Evolutionary conservation across 2,329 filamentous ascomycete species (phyloP).

Genomic region (Penicillium olsonii): DNA sequence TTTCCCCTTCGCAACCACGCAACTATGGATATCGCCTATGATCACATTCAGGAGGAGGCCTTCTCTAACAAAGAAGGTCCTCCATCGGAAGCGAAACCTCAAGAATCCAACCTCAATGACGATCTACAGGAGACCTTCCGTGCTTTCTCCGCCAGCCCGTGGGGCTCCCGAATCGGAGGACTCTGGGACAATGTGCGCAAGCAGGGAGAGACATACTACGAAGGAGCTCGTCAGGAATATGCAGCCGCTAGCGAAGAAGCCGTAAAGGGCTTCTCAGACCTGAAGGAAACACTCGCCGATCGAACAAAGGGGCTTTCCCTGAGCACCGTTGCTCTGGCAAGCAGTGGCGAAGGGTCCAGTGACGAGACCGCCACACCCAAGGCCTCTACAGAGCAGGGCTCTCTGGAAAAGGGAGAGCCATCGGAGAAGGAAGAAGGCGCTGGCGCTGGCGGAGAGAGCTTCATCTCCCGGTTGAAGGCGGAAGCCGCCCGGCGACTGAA

Average conservation of each 20-base stretch:
- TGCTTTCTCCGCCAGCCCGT: slow-evolving; percentile 85
- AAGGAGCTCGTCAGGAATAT: slow-evolving; percentile 80
- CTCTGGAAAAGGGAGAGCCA: slow-evolving; percentile 17
- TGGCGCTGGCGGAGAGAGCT: slow-evolving; percentile 53
- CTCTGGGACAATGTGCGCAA: slow-evolving; percentile 91
- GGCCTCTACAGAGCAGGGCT: slow-evolving; percentile 21
- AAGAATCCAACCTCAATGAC: slow-evolving; percentile 65
- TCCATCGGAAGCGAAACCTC: slow-evolving; percentile 38
- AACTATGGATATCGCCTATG: slow-evolving; percentile 92
- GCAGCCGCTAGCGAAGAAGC: slow-evolving; percentile 78
- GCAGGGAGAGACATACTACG: slow-evolving; percentile 87
- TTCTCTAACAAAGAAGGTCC: slow-evolving; percentile 59
- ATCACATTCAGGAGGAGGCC: slow-evolving; percentile 87
- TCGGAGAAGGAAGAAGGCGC: slow-evolving; percentile 28
- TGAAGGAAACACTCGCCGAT: slow-evolving; percentile 67
- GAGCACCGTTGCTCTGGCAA: slow-evolving; percentile 39
- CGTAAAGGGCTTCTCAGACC: slow-evolving; percentile 72
- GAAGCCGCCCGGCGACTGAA: slow-evolving; percentile 83
- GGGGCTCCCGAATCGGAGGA: slow-evolving; percentile 85
- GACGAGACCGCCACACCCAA: slow-evolving; percentile 34
- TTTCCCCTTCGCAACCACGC: slow-evolving; percentile 4
- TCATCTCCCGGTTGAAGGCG: slow-evolving; percentile 72
- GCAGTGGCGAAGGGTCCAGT: slow-evolving; percentile 25
- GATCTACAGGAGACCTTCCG: slow-evolving; percentile 96
- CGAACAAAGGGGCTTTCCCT: slow-evolving; percentile 75